A percentile compares a stretch with the other conserved stretches of the same genome.
Conservation (phyloP, 1,284 basidiomycete species). For the Trichosporon coremiiforme region DNA sequence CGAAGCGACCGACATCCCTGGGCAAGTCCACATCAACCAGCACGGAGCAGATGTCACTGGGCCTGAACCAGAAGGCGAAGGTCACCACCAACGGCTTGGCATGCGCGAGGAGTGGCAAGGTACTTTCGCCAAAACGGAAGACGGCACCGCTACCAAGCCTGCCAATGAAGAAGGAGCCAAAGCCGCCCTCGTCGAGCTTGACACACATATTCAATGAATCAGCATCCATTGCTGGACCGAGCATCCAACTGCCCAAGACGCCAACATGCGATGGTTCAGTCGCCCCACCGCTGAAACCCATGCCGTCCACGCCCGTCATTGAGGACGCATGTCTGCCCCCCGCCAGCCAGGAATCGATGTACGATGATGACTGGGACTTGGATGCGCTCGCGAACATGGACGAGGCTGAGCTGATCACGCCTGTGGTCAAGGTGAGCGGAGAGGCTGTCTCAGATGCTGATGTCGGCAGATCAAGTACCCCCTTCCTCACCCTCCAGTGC, state of each 20-base stretch:
- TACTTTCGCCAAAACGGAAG: background rate
- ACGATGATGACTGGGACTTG: slow-evolving; percentile 47
- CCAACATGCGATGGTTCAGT: background rate
- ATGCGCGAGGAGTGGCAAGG: background rate
- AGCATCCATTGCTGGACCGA: background rate
- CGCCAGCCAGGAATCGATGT: slow-evolving; percentile 28
- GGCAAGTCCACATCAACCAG: background rate
- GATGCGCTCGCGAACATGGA: slow-evolving; percentile 43
- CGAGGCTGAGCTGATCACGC: slow-evolving; percentile 34
- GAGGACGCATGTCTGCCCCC: background rate
- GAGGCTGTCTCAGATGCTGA: slow-evolving; percentile 17
- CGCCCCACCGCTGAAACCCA: background rate
- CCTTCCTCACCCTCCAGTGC: slow-evolving; percentile 42
- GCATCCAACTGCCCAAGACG: background rate
- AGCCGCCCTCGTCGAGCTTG: background rate
- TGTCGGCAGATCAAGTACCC: slow-evolving; percentile 42
- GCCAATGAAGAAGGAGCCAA: background rate
- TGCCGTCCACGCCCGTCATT: background rate
- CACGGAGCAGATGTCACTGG: background rate
- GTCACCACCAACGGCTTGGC: background rate
- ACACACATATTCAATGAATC: background rate
- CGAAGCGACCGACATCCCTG: background rate
- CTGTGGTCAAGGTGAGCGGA: slow-evolving; percentile 26
- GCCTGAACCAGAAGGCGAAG: background rate
- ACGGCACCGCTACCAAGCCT: too few relatives aligned